A percentile compares a stretch with the other conserved stretches of the same genome.
phyloP scores from a whole-genome alignment of 23 red algal species.

The Gracilaria caudata region DNA sequence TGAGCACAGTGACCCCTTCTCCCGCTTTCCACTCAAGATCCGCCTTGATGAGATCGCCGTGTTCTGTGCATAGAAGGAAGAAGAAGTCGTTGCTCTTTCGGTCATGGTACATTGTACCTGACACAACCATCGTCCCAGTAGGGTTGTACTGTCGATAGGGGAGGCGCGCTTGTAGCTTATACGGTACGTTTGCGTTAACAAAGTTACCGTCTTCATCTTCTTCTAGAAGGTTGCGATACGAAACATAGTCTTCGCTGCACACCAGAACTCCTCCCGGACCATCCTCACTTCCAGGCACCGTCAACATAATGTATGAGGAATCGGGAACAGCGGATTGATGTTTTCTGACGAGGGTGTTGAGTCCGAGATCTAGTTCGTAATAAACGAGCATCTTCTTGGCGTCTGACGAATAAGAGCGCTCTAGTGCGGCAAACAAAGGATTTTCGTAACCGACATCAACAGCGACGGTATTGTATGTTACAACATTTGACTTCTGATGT shows the following conservation, averaged over 20 bases:
- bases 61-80: conserved; percentile 82
- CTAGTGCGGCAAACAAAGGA: conserved; percentile 85
- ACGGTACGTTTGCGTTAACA: neutral
- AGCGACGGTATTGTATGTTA: conserved; percentile 51
- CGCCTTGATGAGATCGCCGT: conserved; percentile 82
- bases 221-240: conserved; percentile 53
- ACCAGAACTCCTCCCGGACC: conserved; percentile 89
- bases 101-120: conserved; percentile 67
- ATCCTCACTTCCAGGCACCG: conserved; percentile 79
- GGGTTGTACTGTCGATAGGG: conserved; percentile 42
- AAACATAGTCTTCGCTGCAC: conserved; percentile 42
- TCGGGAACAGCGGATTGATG: conserved; percentile 21
- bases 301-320: conserved; percentile 50
- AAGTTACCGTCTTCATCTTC: conserved; percentile 36
- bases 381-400: conserved; percentile 62
- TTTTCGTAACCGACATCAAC: conserved; percentile 92
- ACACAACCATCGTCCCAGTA: conserved; percentile 53
- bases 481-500: conserved; percentile 57
- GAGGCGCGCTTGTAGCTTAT: conserved; percentile 10
- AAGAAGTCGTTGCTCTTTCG: conserved; percentile 79
- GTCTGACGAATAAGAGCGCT: conserved; percentile 54
- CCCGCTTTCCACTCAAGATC: conserved; percentile 50
- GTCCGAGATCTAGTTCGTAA: conserved; percentile 91
- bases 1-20: conserved; percentile 36
- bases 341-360: conserved; percentile 80